phyloP scores from a whole-genome alignment of 2,329 filamentous ascomycete species.

The Pseudonectria foliicola region DNA sequence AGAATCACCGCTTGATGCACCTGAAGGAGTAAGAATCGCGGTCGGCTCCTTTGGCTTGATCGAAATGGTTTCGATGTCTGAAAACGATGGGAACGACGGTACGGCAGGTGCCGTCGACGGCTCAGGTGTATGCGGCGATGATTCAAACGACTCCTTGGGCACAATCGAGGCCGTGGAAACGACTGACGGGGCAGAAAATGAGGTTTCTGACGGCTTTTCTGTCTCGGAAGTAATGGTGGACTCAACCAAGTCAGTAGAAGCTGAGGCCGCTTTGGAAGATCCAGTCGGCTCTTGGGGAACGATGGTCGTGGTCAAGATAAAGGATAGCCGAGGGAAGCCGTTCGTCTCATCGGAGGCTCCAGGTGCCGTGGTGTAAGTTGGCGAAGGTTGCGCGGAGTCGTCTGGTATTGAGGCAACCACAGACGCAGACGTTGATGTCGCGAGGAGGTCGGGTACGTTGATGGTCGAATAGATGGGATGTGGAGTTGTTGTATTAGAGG shows the following conservation, averaged over 20 bases:
- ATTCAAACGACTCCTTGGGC: conserved; percentile 10
- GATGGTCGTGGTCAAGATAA: not conserved
- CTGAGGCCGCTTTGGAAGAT: too few species aligned
- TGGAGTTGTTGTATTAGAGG: conserved; percentile 8
- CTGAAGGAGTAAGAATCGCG: too few species aligned
- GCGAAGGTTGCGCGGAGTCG: too few species aligned
- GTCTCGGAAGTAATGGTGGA: conserved; percentile 1
- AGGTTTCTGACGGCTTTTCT: not conserved
- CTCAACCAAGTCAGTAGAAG: not conserved
- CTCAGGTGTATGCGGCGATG: conserved; percentile 4
- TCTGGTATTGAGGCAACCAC: too few species aligned
- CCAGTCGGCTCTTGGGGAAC: not conserved
- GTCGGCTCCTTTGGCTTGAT: too few species aligned
- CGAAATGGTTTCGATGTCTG: too few species aligned
- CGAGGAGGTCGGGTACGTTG: conserved; percentile 9
- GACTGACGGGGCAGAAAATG: not conserved
- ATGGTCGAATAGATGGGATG: conserved; percentile 18
- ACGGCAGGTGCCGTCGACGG: not conserved
- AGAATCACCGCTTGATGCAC: too few species aligned
- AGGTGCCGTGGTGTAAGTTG: not conserved
- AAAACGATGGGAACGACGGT: too few species aligned
- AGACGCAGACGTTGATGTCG: not conserved
- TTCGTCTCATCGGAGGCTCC: not conserved
- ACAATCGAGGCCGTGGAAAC: conserved; percentile 10
- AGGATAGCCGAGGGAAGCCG: not conserved